Conservation (phyloP, 768 basidiomycete species). For the Antrodiella citrinella region DNA sequence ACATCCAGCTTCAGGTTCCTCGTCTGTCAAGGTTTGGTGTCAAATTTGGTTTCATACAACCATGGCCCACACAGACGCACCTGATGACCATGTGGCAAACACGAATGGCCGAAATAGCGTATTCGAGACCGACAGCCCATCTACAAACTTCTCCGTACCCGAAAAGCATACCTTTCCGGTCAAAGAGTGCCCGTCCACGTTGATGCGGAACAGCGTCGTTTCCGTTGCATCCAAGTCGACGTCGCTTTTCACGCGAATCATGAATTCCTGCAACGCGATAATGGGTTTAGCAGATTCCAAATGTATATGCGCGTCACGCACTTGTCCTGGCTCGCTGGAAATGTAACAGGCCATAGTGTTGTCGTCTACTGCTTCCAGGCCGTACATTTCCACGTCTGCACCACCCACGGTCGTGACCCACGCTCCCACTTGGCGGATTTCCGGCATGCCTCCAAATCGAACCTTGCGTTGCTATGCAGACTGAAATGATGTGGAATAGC, state of each 20-base stretch:
- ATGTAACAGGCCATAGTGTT: slow-evolving; percentile 1
- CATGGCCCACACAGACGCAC: no score
- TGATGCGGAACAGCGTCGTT: neutral
- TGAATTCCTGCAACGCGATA: neutral
- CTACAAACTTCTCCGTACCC: neutral
- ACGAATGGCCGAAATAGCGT: neutral
- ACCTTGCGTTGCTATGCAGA: no score
- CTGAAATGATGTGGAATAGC: no score
- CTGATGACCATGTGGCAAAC: neutral
- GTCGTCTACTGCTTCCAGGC: neutral
- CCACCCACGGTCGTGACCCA: neutral
- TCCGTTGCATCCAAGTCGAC: neutral
- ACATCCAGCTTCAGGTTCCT: neutral
- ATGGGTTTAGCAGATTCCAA: neutral
- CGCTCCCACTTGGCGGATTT: neutral
- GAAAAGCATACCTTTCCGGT: neutral
- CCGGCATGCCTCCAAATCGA: neutral
- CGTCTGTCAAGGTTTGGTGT: no score
- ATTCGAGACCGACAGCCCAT: neutral
- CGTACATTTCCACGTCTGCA: slow-evolving; percentile 2
- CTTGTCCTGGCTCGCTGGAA: slow-evolving; percentile 5
- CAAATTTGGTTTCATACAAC: no score
- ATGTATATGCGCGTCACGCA: neutral
- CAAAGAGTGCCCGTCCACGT: neutral
- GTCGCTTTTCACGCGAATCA: neutral